phyloP scores from a whole-genome alignment of 2,329 filamentous ascomycete genomes.

The Sporothrix dimorphospora region DNA sequence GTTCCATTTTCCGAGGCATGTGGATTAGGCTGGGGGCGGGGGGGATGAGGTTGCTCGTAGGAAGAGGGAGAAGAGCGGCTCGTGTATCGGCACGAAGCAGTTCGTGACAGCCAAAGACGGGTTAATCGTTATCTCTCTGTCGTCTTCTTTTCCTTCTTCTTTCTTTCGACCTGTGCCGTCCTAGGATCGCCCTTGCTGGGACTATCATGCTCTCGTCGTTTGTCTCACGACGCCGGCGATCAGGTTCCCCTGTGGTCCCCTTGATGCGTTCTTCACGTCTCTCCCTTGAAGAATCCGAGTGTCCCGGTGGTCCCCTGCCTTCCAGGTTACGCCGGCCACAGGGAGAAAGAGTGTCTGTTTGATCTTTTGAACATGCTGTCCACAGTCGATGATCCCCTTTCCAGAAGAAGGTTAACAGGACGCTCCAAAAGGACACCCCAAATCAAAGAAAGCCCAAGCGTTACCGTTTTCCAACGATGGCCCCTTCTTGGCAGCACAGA shows the following conservation, averaged over 20 bases:
- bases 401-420: too few relatives aligned
- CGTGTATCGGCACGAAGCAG: background rate
- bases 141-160: background rate
- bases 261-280: background rate
- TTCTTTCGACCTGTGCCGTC: background rate
- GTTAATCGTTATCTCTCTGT: background rate
- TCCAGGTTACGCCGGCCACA: background rate
- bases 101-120: background rate
- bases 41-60: too few relatives aligned
- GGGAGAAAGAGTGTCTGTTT: background rate
- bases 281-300: constrained; percentile 18
- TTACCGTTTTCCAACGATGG: background rate
- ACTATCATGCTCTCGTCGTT: constrained; percentile 1
- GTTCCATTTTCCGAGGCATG: background rate
- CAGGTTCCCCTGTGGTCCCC: background rate
- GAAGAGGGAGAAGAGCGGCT: too few relatives aligned
- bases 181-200: background rate
- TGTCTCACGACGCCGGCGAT: constrained; percentile 15
- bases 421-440: too few relatives aligned
- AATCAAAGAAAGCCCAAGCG: background rate
- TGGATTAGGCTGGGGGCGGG: background rate
- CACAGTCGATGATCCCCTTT: background rate
- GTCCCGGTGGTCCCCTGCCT: background rate
- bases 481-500: constrained; percentile 7
- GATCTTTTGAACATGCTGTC: background rate